Conservation (phyloP, 306 rosid genomes). For the Lathyrus tuberosus region DNA sequence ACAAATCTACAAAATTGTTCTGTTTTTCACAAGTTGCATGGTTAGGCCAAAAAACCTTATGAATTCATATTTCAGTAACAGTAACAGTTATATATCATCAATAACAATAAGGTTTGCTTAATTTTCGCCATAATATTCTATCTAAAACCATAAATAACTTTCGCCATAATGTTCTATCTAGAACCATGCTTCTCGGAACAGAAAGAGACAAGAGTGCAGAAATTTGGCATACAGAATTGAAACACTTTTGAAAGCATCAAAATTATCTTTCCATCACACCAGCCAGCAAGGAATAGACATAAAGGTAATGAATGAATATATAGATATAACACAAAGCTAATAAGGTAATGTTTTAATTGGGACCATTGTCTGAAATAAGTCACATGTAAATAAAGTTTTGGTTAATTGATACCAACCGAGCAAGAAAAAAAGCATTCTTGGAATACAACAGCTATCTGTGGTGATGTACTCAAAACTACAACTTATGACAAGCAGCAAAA, state of each 20-base stretch:
- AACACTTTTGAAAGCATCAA: conserved; percentile 23
- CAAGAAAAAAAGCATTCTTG: conserved; percentile 46
- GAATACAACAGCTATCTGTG: conserved; percentile 30
- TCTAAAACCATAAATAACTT: background rate
- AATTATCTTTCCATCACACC: conserved; percentile 26
- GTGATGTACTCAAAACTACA: conserved; percentile 52
- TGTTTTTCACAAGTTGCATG: conserved; percentile 22
- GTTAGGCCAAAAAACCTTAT: conserved; percentile 31
- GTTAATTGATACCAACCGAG: conserved; percentile 46
- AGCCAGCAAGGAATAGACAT: conserved; percentile 41
- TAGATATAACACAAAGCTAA: conserved; percentile 43
- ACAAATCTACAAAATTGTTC: conserved; percentile 28
- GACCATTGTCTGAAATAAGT: conserved; percentile 51
- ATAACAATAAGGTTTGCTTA: too few relatives aligned
- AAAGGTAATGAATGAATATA: background rate
- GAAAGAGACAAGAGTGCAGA: conserved; percentile 21
- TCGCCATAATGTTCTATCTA: too few relatives aligned
- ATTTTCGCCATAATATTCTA: too few relatives aligned
- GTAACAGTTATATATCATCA: too few relatives aligned
- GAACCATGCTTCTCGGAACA: background rate
- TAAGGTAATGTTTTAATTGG: conserved; percentile 46
- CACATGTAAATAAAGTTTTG: conserved; percentile 60
- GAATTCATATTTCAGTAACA: too few relatives aligned
- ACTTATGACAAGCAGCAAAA: conserved; percentile 55
- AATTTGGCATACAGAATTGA: conserved; percentile 22